Evolutionary conservation across 2,329 filamentous ascomycete species (phyloP).

Genomic region (Arthrocladium fulminans): DNA sequence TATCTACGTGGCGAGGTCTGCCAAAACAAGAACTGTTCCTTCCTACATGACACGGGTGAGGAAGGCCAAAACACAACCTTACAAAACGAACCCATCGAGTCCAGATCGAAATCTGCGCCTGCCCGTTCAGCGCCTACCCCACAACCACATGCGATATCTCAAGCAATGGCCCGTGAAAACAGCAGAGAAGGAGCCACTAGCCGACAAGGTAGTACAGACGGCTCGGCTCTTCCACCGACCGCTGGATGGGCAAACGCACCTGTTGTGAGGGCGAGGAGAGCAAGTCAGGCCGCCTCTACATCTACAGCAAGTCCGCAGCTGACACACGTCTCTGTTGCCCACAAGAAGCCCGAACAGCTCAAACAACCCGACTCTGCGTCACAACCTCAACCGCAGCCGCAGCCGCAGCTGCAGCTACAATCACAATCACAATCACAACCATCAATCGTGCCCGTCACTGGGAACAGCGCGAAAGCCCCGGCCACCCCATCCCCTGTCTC

Average conservation of each 20-base stretch:
- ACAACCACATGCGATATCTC: constrained; percentile 35
- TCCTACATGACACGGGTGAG: constrained; percentile 94
- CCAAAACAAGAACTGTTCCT: constrained; percentile 95
- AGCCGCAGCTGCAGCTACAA: too few species aligned
- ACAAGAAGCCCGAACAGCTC: constrained; percentile 24
- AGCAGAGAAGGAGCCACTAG: constrained; percentile 57
- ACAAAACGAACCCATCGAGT: constrained; percentile 22
- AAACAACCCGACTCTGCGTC: constrained; percentile 25
- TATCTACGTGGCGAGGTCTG: constrained; percentile 92
- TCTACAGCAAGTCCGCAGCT: constrained; percentile 72
- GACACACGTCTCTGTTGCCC: constrained; percentile 36
- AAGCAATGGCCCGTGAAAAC: constrained; percentile 64
- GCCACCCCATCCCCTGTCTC: constrained; percentile 13
- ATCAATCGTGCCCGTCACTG: neutral
- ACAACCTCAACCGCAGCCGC: too few species aligned
- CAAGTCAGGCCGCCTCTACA: constrained; percentile 72
- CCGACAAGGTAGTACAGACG: constrained; percentile 58
- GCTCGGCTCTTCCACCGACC: constrained; percentile 82
- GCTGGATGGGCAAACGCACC: constrained; percentile 79
- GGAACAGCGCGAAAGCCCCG: constrained; percentile 1
- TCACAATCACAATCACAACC: too few species aligned
- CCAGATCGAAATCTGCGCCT: constrained; percentile 29
- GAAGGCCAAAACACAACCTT: constrained; percentile 45
- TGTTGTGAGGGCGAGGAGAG: constrained; percentile 53
- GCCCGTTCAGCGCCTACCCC: constrained; percentile 30